Conservation (phyloP, 73 alveolate genomes). For the Paramecium octaurelia region DNA sequence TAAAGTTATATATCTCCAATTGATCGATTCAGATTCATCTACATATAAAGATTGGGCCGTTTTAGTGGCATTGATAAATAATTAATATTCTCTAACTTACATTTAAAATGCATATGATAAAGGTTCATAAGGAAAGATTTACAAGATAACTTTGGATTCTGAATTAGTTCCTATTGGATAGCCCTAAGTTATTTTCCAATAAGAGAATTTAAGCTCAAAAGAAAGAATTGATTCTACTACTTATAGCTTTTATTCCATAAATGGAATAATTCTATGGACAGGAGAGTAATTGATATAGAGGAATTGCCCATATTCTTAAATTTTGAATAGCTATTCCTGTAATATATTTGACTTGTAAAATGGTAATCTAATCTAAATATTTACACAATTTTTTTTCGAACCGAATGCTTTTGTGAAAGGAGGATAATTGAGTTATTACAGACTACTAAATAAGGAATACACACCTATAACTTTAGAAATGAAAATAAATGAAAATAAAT, state of each 20-base stretch:
- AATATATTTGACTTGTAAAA: not conserved
- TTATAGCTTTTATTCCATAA: no score
- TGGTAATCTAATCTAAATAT: not conserved
- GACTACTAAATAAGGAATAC: not conserved
- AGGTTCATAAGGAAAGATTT: not conserved
- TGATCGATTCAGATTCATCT: not conserved
- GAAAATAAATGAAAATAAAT: not conserved
- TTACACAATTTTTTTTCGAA: not conserved
- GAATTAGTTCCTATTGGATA: not conserved
- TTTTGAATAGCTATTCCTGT: not conserved
- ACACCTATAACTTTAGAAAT: not conserved
- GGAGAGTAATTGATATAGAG: not conserved
- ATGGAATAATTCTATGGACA: not conserved
- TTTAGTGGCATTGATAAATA: not conserved
- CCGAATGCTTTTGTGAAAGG: not conserved
- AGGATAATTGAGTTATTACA: not conserved
- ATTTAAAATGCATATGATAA: not conserved
- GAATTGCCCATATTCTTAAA: not conserved
- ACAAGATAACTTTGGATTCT: not conserved
- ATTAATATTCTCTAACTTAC: not conserved
- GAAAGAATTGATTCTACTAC: not conserved
- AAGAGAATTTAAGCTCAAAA: not conserved
- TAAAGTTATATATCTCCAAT: not conserved
- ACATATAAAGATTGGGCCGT: not conserved
- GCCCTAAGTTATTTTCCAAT: not conserved